Evolutionary conservation across 2,329 filamentous ascomycete species (phyloP), one percentile per base, ranked within the genome.

Genomic region (Metarhizium album): DNA sequence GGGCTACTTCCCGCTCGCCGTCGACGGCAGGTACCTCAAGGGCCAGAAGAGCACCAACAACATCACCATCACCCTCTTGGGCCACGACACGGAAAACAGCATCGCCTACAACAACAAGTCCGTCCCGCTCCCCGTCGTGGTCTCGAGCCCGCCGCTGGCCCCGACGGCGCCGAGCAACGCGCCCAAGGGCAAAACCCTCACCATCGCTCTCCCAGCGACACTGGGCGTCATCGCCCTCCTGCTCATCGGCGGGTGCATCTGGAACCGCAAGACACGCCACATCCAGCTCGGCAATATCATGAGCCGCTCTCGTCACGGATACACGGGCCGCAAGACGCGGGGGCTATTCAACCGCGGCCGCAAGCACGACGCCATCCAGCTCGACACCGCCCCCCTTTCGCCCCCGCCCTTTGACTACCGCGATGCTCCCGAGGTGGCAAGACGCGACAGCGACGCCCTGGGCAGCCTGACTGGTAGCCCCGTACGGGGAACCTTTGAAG

Each of bases 211-310:
- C 5, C 78, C 78, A 18, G 64, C 68, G 49, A 65, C 76, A 20
- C 62, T 78, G n/a, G 73, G 71, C 47, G 67, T 73, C 58, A 64
- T 78, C 49, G 46, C 67, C 42, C 53, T 79, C 46, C 66, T 76
- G 55, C 53, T 79, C 57, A 42, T 82, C 66, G 70, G 83, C 64
- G 61, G 81, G 64, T 71, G 75, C 67, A 49, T 83, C 70, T 79
- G 72, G 70, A 78, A 80, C 64, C 68, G 71, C 50, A 70, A 73
- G 58, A 64, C 68, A n/a, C 71, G 78, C 51, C 62, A 62, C 53
- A 76, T 81, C 53, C 64, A 66, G 4, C 59, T 81, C 45, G 76
- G 74, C 49, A 76, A 73, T 58, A 65, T 80, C 64, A 75, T 79
- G 70, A 67, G 72, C 57, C 70, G 74, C 47, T 56, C 57, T 42